Base-by-base conservation (phyloP, 129 eudicot species). In the Sambucus nigra region DNA sequence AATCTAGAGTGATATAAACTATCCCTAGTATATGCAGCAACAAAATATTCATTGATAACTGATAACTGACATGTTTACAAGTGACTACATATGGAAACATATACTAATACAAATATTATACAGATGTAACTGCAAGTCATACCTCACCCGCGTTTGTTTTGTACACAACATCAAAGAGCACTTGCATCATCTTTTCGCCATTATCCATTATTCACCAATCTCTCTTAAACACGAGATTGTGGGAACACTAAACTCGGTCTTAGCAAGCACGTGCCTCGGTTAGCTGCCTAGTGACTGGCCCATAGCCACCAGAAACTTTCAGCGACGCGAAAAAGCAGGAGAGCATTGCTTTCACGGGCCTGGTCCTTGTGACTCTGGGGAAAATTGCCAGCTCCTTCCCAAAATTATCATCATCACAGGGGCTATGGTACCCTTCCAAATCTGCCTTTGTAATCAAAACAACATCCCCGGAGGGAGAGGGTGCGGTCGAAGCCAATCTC, bases 371-470 rank as follows among this genome's bases (percentile, higher is more conserved):
- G 47, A 12, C 64, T 70, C 64, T 66, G 14, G 79, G 69, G 46
- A 76, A 52, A 33, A 83, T 25, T 25, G 69, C 70, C 47, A 72
- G 40, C 52, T 69, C 76, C 41, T 76, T 80, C 23, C 76, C 47
- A 5, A 17, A 9, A 7, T 12, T 12, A 22, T 51, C 5, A 19
- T 33, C 42, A 10, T 72, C 63, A 53, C 69, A 66, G 10, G 78
- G 70, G 57, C 77, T 79, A 29, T 70, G 47, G 66, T 88, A 88
- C n/a, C 97, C 97, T 72, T 88, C 97, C 55, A 88, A 67, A 70
- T 88, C 97, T 12, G 82, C 97, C 68, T 88, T 76, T 16, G 97
- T 88, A 24, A 84, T 81, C 25, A 88, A 68, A 28, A 88, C 88
- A 47, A 74, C 94, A 42, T 88, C 97, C 10, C 74, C 77, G 40